These are phyloP conservation scores for Trichoderma sp. DNA, from an alignment of 2,329 filamentous ascomycete species.

Conservation along the genomic window DNA sequence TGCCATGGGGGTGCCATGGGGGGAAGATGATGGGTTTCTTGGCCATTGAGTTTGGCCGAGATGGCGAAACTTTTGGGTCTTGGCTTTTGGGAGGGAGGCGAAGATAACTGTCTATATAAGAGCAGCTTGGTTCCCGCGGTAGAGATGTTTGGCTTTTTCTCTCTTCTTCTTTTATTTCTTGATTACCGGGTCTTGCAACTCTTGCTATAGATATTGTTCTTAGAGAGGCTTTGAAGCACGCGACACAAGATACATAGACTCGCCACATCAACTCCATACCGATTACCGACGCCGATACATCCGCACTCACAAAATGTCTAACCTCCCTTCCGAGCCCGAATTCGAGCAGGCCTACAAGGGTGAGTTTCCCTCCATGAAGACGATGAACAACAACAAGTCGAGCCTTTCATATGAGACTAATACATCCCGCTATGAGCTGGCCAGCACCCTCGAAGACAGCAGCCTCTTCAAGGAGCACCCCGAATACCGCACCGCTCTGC, in stretches of 20 bases:
- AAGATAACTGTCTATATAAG: neutral
- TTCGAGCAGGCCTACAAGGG: constrained; percentile 98
- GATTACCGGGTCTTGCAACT: neutral
- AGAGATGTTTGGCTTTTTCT: neutral
- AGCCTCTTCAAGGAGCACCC: constrained; percentile 91
- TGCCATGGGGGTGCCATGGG: neutral
- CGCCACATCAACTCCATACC: neutral
- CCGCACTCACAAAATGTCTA: constrained; percentile 62
- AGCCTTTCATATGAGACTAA: neutral
- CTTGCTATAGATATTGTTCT: neutral
- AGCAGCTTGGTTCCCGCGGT: neutral
- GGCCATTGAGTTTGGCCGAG: constrained; percentile 1
- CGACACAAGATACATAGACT: neutral
- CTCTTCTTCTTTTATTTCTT: neutral
- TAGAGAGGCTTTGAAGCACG: neutral
- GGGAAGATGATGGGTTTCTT: neutral
- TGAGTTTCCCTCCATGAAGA: constrained; percentile 45
- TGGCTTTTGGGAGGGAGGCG: neutral
- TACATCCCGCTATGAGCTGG: constrained; percentile 63
- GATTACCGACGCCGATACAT: neutral
- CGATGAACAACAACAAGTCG: neutral
- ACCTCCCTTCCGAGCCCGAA: constrained; percentile 87
- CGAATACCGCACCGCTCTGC: constrained; percentile 88
- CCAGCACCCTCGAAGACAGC: constrained; percentile 90
- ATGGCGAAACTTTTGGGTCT: neutral